These are phyloP conservation scores for Lolium rigidum DNA, from an alignment of 176 grass and related monocot species.

Conservation along the genomic window DNA sequence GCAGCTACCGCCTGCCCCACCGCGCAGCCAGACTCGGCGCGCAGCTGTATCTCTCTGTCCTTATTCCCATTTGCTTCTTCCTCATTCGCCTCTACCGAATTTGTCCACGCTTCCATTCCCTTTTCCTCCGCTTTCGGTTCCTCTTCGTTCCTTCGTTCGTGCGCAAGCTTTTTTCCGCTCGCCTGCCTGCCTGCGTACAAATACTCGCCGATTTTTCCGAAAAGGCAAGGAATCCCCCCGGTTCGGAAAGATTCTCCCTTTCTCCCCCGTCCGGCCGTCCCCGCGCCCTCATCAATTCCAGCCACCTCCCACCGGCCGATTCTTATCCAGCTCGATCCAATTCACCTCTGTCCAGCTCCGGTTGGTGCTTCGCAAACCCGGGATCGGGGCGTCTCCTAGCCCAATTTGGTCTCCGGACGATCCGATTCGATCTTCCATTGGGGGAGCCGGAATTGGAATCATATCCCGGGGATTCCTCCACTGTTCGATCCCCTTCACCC, in stretches of 20 bases:
- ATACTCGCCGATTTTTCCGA: slow-evolving; percentile 6
- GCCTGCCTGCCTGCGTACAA: slow-evolving; percentile 29
- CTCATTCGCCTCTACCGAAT: neutral
- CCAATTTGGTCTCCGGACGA: neutral
- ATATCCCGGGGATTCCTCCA: slow-evolving; percentile 7
- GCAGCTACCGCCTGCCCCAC: neutral
- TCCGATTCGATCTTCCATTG: slow-evolving; percentile 18
- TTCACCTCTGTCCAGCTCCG: neutral
- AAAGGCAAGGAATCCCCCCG: neutral
- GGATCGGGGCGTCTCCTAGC: neutral
- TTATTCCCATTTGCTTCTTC: neutral
- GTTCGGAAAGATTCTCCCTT: slow-evolving; percentile 4
- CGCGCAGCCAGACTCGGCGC: neutral
- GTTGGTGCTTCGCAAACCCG: neutral
- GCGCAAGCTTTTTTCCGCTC: neutral
- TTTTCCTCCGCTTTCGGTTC: slow-evolving; percentile 16
- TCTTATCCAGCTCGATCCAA: neutral
- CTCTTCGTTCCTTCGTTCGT: slow-evolving; percentile 1
- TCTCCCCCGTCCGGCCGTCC: neutral
- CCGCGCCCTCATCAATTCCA: neutral
- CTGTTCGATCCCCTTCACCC: neutral
- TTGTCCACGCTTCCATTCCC: slow-evolving; percentile 12
- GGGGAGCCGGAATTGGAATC: neutral
- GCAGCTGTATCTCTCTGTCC: neutral
- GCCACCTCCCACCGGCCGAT: neutral